A percentile compares a stretch with the other conserved stretches of the same genome.
Conservation (phyloP, 441 rosid genomes). For the Theobroma grandiflorum region DNA sequence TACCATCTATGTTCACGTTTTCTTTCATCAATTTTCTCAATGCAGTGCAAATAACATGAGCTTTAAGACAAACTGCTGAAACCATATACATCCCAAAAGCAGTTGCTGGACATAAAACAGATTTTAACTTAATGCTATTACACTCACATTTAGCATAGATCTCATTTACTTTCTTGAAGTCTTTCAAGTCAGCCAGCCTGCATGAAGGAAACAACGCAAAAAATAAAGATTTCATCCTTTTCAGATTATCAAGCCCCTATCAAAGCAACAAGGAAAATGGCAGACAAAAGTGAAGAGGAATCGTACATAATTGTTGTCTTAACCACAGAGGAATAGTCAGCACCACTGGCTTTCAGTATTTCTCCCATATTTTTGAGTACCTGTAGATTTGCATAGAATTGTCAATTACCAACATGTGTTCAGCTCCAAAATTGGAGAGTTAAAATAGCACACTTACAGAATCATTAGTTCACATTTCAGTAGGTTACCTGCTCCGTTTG, state of each 20-base stretch:
- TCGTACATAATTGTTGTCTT: conserved; percentile 91
- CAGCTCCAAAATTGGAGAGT: not conserved
- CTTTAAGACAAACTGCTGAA: not conserved
- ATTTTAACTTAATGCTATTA: not conserved
- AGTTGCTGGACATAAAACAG: not conserved
- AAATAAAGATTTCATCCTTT: not conserved
- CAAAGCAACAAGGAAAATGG: conserved; percentile 3
- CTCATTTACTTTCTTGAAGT: conserved; percentile 95
- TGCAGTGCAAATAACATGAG: not conserved
- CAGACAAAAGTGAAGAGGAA: conserved; percentile 1
- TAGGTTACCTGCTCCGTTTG: conserved; percentile 29
- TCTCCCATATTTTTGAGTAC: conserved; percentile 94
- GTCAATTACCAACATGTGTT: not conserved
- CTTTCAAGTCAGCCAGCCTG: conserved; percentile 92
- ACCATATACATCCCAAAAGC: not conserved
- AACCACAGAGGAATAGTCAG: conserved; percentile 78
- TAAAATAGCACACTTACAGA: not conserved
- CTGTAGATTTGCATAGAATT: conserved; percentile 38
- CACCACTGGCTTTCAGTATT: conserved; percentile 87
- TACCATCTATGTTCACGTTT: not conserved
- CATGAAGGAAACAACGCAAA: conserved; percentile 24
- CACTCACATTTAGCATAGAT: conserved; percentile 94
- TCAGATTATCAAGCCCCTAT: not conserved
- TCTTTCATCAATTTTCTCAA: not conserved
- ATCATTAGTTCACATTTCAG: not conserved